Percentiles rank a stretch among this genome's conserved stretches.
Conservation (phyloP, 257 asterid species). For the Leptodermis oblonga region DNA sequence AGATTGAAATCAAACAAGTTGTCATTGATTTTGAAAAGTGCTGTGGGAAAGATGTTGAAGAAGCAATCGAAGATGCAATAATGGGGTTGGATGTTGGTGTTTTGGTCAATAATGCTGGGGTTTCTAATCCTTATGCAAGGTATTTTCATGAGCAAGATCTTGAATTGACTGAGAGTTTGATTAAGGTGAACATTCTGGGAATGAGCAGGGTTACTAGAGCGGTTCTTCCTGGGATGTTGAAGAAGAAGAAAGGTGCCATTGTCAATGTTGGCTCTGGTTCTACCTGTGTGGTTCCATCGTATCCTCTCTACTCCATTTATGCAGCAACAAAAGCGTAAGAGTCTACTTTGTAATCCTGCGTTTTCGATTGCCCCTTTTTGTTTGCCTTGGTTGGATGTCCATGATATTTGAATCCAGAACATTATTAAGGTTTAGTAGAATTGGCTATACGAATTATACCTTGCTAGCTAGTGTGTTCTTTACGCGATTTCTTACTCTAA, state of each 20-base stretch:
- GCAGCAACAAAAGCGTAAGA: slow-evolving; percentile 25
- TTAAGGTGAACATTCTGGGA: slow-evolving; percentile 18
- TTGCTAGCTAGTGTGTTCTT: too few relatives aligned
- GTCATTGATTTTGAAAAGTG: slow-evolving; percentile 12
- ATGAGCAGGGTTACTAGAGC: slow-evolving; percentile 12
- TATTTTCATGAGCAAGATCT: slow-evolving; percentile 20
- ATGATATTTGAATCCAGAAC: too few relatives aligned
- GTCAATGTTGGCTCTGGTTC: slow-evolving; percentile 25
- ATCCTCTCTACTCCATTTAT: slow-evolving; percentile 19
- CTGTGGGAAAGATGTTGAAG: not conserved
- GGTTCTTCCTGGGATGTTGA: slow-evolving; percentile 16
- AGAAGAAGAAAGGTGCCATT: slow-evolving; percentile 19
- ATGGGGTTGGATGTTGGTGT: slow-evolving; percentile 13
- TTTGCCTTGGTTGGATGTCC: too few relatives aligned
- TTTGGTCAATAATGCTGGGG: slow-evolving; percentile 23
- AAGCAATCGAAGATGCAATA: slow-evolving; percentile 5
- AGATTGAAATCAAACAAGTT: slow-evolving; percentile 3
- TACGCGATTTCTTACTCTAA: too few relatives aligned
- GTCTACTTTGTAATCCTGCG: too few relatives aligned
- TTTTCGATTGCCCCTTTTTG: not conserved
- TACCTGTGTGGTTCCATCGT: slow-evolving; percentile 7
- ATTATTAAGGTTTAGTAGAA: too few relatives aligned
- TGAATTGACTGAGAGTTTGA: slow-evolving; percentile 8
- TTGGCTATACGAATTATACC: too few relatives aligned
- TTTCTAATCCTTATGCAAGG: slow-evolving; percentile 7